Evolutionary conservation across 148 eudicot genomes (phyloP), one percentile per base, ranked within the genome.

Genomic region (Heliamphora exappendiculata): DNA sequence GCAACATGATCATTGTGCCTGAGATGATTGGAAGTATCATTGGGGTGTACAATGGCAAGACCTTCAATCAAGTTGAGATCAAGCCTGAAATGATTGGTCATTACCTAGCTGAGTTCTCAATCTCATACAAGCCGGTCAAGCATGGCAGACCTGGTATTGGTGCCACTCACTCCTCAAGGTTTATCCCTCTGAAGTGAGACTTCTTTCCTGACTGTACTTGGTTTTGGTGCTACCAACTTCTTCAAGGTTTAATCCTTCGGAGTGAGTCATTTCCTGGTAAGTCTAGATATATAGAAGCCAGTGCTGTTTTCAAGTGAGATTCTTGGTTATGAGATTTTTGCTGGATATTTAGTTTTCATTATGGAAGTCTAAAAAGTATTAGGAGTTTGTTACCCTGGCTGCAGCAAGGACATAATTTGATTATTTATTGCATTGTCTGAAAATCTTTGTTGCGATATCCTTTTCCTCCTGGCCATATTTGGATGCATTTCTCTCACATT

Each of bases 91-190:
- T 87, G 90, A 87, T 87, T 59, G 86, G 88, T 0, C 85, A 83
- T 72, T 87, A 87, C 50, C 87, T 87, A 20, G 90, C 86, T 12
- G 90, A 87, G 78, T 87, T 85, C 64, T 87, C 90, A 3, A 83
- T 85, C 73, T 81, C 85, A 0, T 87, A 87, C 88, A 87, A 83
- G 88, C 90, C 90, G 4, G 88, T 87, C 49, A 87, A 85, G 90
- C 90, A 85, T 74, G 90, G 90, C n/a, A 83, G 90, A 34, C 90
- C 88, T 57, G 90, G 88, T 83, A 87, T 87, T 81, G 88, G 88
- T 85, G 90, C 90, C 42, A 87, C 90, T 54, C 88, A 87, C 82
- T 87, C 90, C 20, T 87, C 90, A 1, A 85, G 90, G 85, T 87
- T 87, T 80, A 87, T 87, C 83, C 88, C 88, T 77, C 86, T 87